Evolutionary conservation across 495 filamentous ascomycete genomes (phyloP), one percentile per base, ranked within the genome.

Genomic region (Poronia punctata): DNA sequence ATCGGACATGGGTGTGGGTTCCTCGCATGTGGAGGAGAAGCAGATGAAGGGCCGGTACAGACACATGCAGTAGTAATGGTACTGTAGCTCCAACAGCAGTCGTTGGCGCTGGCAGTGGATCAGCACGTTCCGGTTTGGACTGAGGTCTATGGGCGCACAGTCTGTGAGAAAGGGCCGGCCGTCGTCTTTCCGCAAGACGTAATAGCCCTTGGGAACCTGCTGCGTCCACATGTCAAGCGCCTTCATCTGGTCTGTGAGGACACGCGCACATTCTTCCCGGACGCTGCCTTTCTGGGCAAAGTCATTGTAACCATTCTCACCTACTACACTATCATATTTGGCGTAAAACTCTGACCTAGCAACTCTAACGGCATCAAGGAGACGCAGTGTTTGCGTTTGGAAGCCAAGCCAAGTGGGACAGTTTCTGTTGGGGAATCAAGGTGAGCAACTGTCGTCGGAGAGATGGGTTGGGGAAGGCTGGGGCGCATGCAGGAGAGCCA

Each of bases 1-100:
- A 27, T 27, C 24, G n/a, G 24, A 27, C n/a, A 27, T n/a, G n/a
- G 24, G 24, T n/a, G 24, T 7, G 7, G 24, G 24, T 7, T 7
- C 7, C 7, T 27, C 24, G 24, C n/a, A 7, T 27, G 24, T 27
- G 24, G 24, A 7, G 24, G n/a, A n/a, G 40, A 73, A 70, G 35
- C 39, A 56, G 19, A 76, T 68, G 29, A 74, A 66, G 4, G 71
- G 69, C 4, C 73, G 67, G 42, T 65, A 68, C 5, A 74, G 44
- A 38, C 59, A 68, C 30, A 64, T 60, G 43, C 40, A 47, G 2
- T 67, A 48, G 29, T 68, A 59, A 44, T 76, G 73, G 40, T 76
- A 76, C 6, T 62, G 36, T 0, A 73, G 60, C 42, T 78, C 73
- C 2, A 78, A 59, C 29, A 70, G 54, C 0, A 76, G 27, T 9